Percentiles rank a stretch among this genome's conserved stretches.
Conservation (phyloP, 116 monocot species). For the Posidonia oceanica region DNA sequence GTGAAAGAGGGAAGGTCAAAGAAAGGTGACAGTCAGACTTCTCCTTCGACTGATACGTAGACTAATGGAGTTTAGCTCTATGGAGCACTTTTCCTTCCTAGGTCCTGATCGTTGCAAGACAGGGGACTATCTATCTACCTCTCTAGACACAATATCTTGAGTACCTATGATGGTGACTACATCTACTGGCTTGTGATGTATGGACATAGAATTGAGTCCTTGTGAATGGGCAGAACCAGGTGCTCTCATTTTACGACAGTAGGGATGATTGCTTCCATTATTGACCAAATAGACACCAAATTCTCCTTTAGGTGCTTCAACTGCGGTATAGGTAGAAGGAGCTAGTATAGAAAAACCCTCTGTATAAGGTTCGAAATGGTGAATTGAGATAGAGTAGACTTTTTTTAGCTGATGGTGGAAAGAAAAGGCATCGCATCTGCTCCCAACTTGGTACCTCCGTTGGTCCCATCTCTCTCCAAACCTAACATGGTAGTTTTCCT, state of each 20-base stretch:
- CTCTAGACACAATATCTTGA: slow-evolving; percentile 5
- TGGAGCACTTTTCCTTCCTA: neutral
- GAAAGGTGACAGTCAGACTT: neutral
- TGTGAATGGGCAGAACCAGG: slow-evolving; percentile 23
- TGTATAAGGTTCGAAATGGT: too few species aligned
- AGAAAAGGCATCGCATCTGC: too few species aligned
- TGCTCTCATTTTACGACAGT: slow-evolving; percentile 19
- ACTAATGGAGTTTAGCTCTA: neutral
- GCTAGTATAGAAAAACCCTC: too few species aligned
- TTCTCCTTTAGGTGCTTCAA: slow-evolving; percentile 12
- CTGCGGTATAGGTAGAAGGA: neutral
- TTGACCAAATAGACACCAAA: slow-evolving; percentile 15
- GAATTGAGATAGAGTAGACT: too few species aligned
- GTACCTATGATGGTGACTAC: slow-evolving; percentile 13
- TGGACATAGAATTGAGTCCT: slow-evolving; percentile 40
- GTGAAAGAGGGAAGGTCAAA: too few species aligned
- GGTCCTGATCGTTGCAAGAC: slow-evolving; percentile 5
- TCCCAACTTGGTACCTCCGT: too few species aligned
- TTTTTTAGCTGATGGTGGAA: too few species aligned
- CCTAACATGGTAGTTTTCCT: too few species aligned
- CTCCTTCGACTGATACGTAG: neutral
- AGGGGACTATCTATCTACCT: slow-evolving; percentile 1
- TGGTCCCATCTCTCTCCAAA: too few species aligned
- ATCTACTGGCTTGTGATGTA: slow-evolving; percentile 25
- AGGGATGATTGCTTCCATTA: slow-evolving; percentile 15